Evolutionary conservation across 495 filamentous ascomycete genomes (phyloP), one percentile per base, ranked within the genome.

Genomic region (Poronia punctata): DNA sequence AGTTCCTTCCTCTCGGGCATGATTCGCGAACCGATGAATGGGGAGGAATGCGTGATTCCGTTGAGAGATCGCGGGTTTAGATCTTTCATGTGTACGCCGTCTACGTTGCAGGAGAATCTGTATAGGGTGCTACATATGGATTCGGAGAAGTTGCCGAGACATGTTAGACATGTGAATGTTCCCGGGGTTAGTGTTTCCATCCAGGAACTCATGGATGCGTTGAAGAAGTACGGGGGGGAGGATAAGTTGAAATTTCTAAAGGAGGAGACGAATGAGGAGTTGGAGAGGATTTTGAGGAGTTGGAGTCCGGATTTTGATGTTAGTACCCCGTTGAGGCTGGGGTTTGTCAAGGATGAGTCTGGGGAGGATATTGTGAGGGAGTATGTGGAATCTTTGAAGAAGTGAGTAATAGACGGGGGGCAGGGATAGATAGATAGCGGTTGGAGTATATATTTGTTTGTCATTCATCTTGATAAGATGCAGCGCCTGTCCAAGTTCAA

Each of bases 1-100:
- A 81, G 75, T 20, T 79, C 75, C 17, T 92, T 88, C 44, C 68
- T 83, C 22, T 81, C 75, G 7, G 84, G 84, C 5, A 87, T 92
- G 39, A 63, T 65, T 17, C 60, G 57, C 24, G 71, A 64, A 64
- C 71, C 60, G 10, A 57, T 75, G 54, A 61, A 76, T 25, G 82
- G 82, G 4, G 59, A 75, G 45, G 79, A 79, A 59, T 80, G 78
- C 47, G 62, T 80, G 7, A 60, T 88, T 4, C 85, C 85, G 40
- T 50, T 68, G 54, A 49, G 52, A 48, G 80, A 72, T 59, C 67
- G 64, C 44, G 65, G 50, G 40, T 82, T 84, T 50, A 64, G 66
- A 49, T 75, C 74, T 43, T 89, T 80, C 71, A 59, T 90, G 23
- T 80, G 78, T 54, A 79, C 77, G 45, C 84, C 84, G 7, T 66